phyloP scores from a whole-genome alignment of 225 moss, liverwort and hornwort species.

The Takakia lepidozioides region DNA sequence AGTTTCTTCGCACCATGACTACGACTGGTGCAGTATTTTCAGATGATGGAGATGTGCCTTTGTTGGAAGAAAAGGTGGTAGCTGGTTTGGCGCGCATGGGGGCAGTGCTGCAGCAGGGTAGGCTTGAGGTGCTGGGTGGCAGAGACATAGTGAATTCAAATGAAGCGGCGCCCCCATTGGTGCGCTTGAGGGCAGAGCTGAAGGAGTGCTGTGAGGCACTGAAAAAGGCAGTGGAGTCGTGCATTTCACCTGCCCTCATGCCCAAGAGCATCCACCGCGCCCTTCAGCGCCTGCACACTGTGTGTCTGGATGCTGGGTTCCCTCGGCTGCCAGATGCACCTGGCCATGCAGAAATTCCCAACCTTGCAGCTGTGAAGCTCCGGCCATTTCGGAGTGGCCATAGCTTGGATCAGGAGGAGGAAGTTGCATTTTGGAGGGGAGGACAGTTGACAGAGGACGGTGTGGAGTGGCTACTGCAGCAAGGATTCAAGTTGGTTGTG shows the following conservation, averaged over 20 bases:
- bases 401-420: constrained; percentile 45
- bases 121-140: constrained; percentile 48
- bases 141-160: constrained; percentile 21
- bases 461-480: constrained; percentile 64
- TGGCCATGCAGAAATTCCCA: constrained; percentile 78
- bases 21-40: constrained; percentile 13
- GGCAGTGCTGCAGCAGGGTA: constrained; percentile 61
- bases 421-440: constrained; percentile 85
- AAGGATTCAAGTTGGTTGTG: constrained; percentile 68
- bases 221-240: constrained; percentile 56
- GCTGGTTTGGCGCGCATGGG: constrained; percentile 70
- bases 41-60: constrained; percentile 47
- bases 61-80: constrained; percentile 77
- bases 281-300: constrained; percentile 68
- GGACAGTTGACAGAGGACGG: constrained; percentile 78
- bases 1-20: constrained; percentile 41
- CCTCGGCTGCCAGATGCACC: constrained; percentile 60
- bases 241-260: constrained; percentile 44
- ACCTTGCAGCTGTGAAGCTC: constrained; percentile 71
- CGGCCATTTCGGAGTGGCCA: constrained; percentile 52
- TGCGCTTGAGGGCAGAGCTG: constrained; percentile 63
- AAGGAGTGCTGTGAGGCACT: constrained; percentile 61
- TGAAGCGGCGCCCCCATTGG: constrained; percentile 56
- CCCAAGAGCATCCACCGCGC: constrained; percentile 44
- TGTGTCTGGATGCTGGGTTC: constrained; percentile 79